Evolutionary conservation across 2,329 filamentous ascomycete species (phyloP).

Genomic region (Ascosphaera pollenicola): DNA sequence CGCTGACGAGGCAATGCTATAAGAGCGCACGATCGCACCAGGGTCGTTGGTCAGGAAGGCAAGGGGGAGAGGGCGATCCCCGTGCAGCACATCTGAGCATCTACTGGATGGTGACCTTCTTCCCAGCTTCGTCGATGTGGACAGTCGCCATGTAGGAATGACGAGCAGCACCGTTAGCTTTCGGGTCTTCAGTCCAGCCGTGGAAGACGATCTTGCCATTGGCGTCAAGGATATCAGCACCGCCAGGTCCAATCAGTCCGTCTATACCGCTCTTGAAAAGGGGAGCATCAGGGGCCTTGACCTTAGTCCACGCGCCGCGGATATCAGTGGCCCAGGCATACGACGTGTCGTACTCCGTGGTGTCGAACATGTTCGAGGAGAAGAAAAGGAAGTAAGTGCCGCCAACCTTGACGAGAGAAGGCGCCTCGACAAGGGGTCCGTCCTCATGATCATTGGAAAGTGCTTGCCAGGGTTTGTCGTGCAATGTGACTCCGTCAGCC

Average conservation of each 20-base stretch:
- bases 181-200: not conserved
- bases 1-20: constrained; percentile 31
- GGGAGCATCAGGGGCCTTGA: constrained; percentile 6
- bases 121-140: not conserved
- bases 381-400: constrained; percentile 38
- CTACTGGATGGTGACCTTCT: too few relatives aligned
- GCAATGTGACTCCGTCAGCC: constrained; percentile 28
- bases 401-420: constrained; percentile 24
- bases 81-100: too few relatives aligned
- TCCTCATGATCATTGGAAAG: constrained; percentile 41
- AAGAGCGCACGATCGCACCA: constrained; percentile 31
- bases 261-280: constrained; percentile 9
- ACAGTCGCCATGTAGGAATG: not conserved
- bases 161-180: not conserved
- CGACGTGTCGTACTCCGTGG: constrained; percentile 32
- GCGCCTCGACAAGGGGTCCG: constrained; percentile 40
- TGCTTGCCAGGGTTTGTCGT: constrained; percentile 32
- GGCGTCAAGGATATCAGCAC: constrained; percentile 4
- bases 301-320: constrained; percentile 17
- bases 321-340: constrained; percentile 29
- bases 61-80: constrained; percentile 28
- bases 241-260: constrained; percentile 8
- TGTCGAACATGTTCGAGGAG: constrained; percentile 36
- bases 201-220: not conserved
- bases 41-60: constrained; percentile 37